Base-by-base conservation (phyloP, 805 yeast genomes). In the Cyberlindnera americana region DNA sequence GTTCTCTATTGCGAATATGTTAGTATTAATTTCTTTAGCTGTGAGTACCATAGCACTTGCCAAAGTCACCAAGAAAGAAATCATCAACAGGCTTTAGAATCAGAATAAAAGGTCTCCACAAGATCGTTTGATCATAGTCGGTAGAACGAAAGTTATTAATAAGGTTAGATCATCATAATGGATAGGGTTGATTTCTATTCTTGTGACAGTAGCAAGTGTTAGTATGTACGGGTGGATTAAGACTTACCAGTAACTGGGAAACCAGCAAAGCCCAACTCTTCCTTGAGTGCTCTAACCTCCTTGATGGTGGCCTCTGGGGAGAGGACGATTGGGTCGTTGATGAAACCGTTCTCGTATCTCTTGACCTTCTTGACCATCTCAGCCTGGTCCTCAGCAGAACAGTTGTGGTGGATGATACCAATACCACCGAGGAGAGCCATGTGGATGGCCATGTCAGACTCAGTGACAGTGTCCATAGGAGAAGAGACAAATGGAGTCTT, bases 381-480 rank as follows among this genome's bases (percentile, higher is more conserved):
- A 44, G 99, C 99, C 72, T 93, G 99, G 65, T 89, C 98, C 41
- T 91, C 98, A 44, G 95, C 76, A 43, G 95, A 65, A 72, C 96
- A 90, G 77, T 93, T 93, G 75, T 93, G 97, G 69, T 93, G 99
- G 57, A 93, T 81, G 61, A 93, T 86, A 79, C 99, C 99, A 65
- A 93, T 88, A 69, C 99, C 99, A 66, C 99, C 99, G 57, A 90
- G 77, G 53, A 93, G 78, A 53, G 99, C 97, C 97, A 93, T 90
- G 70, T 89, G 81, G 56, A 93, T 91, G 51, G 99, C 99, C 99
- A 93, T 93, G 46, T 82, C 86, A 48, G 89, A 70, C 75, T 93
- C 99, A 43, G 99, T 93, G 52, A 93, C 99, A 35, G 99, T 93
- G 70, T 93, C 99, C 99, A 93, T 93, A 55, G 99, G 99, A 58